Evolutionary conservation across 192 early-diverging fungal genomes (phyloP).

Genomic region (Coemansia sp.): DNA sequence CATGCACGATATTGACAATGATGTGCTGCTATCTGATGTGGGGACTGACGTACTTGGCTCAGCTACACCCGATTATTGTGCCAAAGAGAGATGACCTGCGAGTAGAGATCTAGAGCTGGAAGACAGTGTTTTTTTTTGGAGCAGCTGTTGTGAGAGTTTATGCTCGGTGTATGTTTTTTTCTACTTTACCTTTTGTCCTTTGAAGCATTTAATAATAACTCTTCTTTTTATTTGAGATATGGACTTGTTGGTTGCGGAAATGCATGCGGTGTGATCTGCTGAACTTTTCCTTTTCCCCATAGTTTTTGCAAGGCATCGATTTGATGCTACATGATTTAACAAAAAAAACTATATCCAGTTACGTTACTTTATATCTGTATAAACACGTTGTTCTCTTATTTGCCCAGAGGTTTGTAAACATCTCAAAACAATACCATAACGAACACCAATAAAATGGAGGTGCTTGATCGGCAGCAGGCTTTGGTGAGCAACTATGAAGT

Average conservation of each 20-base stretch:
- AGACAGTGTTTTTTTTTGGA: background rate
- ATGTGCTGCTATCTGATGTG: slow-evolving; percentile 68
- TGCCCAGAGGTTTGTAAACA: no score
- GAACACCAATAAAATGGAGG: slow-evolving; percentile 53
- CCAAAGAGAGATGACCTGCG: slow-evolving; percentile 72
- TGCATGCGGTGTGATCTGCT: no score
- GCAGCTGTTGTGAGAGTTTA: background rate
- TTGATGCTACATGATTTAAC: background rate
- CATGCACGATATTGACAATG: slow-evolving; percentile 46
- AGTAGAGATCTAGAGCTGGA: slow-evolving; percentile 30
- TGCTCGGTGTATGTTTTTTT: background rate
- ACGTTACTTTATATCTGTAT: no score
- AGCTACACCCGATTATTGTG: slow-evolving; percentile 78
- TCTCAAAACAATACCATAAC: no score
- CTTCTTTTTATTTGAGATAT: no score
- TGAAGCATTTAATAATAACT: background rate
- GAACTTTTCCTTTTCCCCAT: no score
- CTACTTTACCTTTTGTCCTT: slow-evolving; percentile 1
- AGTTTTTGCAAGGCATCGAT: no score
- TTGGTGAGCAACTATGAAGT: slow-evolving; percentile 73
- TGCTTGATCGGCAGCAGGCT: slow-evolving; percentile 61
- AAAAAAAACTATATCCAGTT: background rate
- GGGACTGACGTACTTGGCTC: slow-evolving; percentile 86
- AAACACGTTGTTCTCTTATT: no score
- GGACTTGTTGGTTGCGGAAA: no score